Evolutionary conservation across 257 asterid genomes (phyloP), one percentile per base, ranked within the genome.

Genomic region (Primulina eburnea): DNA sequence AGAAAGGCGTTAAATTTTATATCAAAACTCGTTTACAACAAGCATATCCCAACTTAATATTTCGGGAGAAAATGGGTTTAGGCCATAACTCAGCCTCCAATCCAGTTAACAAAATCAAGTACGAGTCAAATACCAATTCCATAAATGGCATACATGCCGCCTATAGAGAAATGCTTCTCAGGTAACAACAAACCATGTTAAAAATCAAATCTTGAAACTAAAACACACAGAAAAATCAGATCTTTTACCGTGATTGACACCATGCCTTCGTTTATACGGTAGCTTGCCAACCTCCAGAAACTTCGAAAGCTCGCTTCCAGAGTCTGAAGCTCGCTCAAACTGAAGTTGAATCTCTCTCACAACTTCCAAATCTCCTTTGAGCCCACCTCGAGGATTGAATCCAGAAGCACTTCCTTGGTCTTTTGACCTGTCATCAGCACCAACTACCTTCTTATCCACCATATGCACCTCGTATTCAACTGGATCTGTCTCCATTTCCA

Each of bases 391-490:
- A 14, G 89, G 68, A 81, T 75, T 92, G 62, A 76, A 68, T 37
- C 89, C 90, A 58, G 84, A 71, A 7, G 77, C 86, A 82, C 82
- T 86, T 21, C 78, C 82, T 73, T 72, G 78, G 77, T 47, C 88
- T 73, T 81, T 85, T 1, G 92, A 76, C 74, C 80, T 82, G 67
- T 81, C 86, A 56, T 76, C 86, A 10, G 79, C 76, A 70, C 77
- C 86, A 65, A 90, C 93, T 59, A 92, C 93, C 79, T 90, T 90
- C 77, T 92, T 90, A 68, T 90, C 98, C 82, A 90, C 94, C 87
- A 93, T 67, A 67, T 76, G 97, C 71, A 93, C 95, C 78, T 87
- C 93, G 77, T 84, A 88, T 84, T 92, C 96, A 60, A 83, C 84
- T 2, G 92, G 87, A 72, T 82, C 95, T 71, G 75, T 74, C 81